Base-by-base conservation (phyloP, 2,329 filamentous ascomycete genomes). In the Fonsecaea pedrosoi region DNA sequence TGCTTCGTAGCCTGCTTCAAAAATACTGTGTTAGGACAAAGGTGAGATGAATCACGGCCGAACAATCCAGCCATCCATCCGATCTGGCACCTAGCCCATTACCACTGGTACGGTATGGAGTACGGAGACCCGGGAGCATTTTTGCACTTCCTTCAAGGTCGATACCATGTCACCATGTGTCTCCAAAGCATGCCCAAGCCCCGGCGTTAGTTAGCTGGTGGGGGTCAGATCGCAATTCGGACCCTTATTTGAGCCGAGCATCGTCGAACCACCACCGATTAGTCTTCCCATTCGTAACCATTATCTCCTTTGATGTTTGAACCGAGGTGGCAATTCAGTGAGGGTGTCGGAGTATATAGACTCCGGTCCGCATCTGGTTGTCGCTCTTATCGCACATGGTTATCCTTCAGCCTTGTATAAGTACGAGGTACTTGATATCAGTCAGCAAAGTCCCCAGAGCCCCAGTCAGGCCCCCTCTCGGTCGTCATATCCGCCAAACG, bases 181-280 rank as follows among this genome's bases (percentile, higher is more conserved):
- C 18, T 38, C 12, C 13, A 35, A 8, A 37, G 55, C 25, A 18
- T 25, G 10, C 21, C 21, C 15, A 15, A 50, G 45, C 45, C 45
- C 45, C 21, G 15, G 45, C n/a, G 5, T 13, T 25, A 30, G 45
- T 50, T 50, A 30, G 45, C 15, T 30, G 21, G 45, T 50, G 45
- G 45, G 45, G 45, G 45, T 10, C 45, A 50, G 30, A 34, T 48
- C 57, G 57, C 40, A 45, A 21, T 45, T 60, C 57, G 57, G 40
- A 42, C 57, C 25, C 50, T 50, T 48, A 15, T n/a, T 48, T 15
- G 45, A 25, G 57, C 57, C 57, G 57, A 60, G 42, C 25, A 37
- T 15, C 30, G 38, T 34, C 7, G 10, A 48, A 58, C 18, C 18
- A 50, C 45, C 18, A 50, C 18, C 45, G 45, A 50, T 50, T 50